Base-by-base conservation (phyloP, 345 rosid species). In the Durio zibethinus region DNA sequence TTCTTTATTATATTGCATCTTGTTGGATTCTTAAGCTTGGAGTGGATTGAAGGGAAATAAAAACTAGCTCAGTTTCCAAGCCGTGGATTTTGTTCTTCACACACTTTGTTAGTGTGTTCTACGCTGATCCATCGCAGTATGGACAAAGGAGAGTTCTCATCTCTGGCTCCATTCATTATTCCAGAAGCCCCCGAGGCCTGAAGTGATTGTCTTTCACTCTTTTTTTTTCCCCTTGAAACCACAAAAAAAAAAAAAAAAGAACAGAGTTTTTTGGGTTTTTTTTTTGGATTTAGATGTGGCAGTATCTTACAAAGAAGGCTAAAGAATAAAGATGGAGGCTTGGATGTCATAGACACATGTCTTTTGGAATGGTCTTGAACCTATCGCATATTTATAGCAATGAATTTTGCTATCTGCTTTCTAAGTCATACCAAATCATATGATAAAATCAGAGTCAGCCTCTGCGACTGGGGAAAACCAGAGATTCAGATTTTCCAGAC, bases 161-260 rank as follows among this genome's bases (percentile, higher is more conserved):
- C 83, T 93, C 96, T 6, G 98, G 97, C 61, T 95, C 97, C 87
- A 95, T 93, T 90, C 96, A 93, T 80, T 93, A 95, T 80, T 97
- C 98, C 54, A 84, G 99, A 89, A 95, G 97, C 87, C 89, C 93
- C 33, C 74, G 91, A 92, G 18, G 97, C 98, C 97, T 75, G 91
- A 92, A 15, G 97, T 93, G 86, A 21, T 72, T n/a, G 0, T 40
- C 64, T 79, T 70, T 65, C 53, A 20, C 20, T 75, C 21, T 25
- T 68, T 15, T 48, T 27, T 54, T n/a, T 43, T 21, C 8, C 21
- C 35, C 10, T 10, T n/a, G 20, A 36, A 35, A 38, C 4, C 10
- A 31, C 6, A 5, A 27, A 3, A 25, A 50, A 29, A 71, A 1
- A 29, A 15, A 60, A 25, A 6, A 33, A 4, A 33, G 6, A 25